Percentiles rank a stretch among this genome's conserved stretches.
These are phyloP conservation scores for Alternaria arborescens DNA, from an alignment of 2,329 filamentous ascomycete genomes.

Conservation along the genomic window DNA sequence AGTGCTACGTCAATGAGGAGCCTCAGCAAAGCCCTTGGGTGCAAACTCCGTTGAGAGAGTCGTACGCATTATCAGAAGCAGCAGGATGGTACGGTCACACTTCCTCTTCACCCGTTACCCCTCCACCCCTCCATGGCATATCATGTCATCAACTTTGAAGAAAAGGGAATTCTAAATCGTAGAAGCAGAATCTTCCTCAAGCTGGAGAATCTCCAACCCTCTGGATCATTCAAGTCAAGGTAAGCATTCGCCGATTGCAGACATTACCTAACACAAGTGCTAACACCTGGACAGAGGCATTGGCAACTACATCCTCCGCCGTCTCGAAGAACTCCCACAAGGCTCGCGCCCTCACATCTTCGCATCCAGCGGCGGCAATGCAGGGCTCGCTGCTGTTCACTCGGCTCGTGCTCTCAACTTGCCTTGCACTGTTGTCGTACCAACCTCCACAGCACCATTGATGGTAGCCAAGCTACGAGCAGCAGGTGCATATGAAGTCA, in stretches of 20 bases:
- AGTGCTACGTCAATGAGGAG: conserved; percentile 29
- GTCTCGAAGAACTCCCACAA: conserved; percentile 51
- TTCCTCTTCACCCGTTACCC: conserved; percentile 13
- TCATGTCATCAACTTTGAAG: conserved; percentile 11
- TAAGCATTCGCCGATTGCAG: conserved; percentile 26
- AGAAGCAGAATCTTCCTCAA: conserved; percentile 81
- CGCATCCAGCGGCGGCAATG: conserved; percentile 82
- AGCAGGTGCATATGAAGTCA: conserved; percentile 72
- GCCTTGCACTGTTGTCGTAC: conserved; percentile 79
- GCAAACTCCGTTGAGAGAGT: conserved; percentile 75
- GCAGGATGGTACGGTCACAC: conserved; percentile 72
- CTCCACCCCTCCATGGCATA: background rate
- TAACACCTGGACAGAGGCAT: conserved; percentile 61
- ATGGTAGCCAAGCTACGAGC: conserved; percentile 76
- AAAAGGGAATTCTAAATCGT: conserved; percentile 50
- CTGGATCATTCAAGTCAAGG: conserved; percentile 83
- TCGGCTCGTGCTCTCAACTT: conserved; percentile 71
- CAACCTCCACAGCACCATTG: conserved; percentile 68
- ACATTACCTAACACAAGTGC: conserved; percentile 2
- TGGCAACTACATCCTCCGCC: conserved; percentile 72
- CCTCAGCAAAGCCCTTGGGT: conserved; percentile 64
- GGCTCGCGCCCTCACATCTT: conserved; percentile 71
- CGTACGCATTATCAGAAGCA: conserved; percentile 69
- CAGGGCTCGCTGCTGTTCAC: conserved; percentile 80
- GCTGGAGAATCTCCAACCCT: conserved; percentile 84